phyloP scores from a whole-genome alignment of 768 basidiomycete genomes.

The Chalciporus pseudorubinellus region DNA sequence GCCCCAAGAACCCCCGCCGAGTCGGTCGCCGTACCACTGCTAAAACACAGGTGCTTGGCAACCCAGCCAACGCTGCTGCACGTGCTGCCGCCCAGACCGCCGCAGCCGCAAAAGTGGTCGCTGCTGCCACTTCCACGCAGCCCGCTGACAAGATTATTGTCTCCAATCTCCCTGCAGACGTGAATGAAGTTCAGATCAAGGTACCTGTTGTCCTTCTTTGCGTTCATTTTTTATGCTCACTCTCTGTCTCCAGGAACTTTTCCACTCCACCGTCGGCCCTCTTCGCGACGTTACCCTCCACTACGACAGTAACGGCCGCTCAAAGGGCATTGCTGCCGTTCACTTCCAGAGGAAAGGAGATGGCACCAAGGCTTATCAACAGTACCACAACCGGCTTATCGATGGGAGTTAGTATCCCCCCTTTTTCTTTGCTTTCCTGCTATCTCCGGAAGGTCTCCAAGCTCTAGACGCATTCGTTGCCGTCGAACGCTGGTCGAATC shows the following conservation, averaged over 20 bases:
- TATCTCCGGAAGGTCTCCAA: conserved; percentile 21
- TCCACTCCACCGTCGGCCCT: conserved; percentile 85
- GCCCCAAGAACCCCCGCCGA: conserved; percentile 45
- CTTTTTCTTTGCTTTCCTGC: conserved; percentile 39
- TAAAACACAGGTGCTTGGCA: conserved; percentile 63
- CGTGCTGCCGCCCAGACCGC: conserved; percentile 52
- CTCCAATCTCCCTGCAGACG: conserved; percentile 88
- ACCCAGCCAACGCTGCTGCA: conserved; percentile 44
- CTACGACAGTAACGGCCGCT: conserved; percentile 81
- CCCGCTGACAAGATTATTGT: conserved; percentile 90
- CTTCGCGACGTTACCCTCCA: conserved; percentile 80
- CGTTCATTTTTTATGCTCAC: conserved; percentile 1
- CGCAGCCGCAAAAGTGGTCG: conserved; percentile 40
- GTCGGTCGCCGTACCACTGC: conserved; percentile 45
- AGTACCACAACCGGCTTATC: conserved; percentile 98
- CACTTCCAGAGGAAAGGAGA: conserved; percentile 85
- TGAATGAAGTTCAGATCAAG: conserved; percentile 91
- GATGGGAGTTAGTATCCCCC: conserved; percentile 99
- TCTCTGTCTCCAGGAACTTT: conserved; percentile 72
- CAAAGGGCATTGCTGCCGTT: conserved; percentile 88
- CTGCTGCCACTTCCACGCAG: conserved; percentile 36
- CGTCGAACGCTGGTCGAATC: conserved; percentile 24
- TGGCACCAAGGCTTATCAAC: conserved; percentile 85
- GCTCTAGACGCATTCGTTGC: conserved; percentile 19
- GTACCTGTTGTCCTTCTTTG: conserved; percentile 43